A percentile compares a stretch with the other conserved stretches of the same genome.
phyloP scores from a whole-genome alignment of 805 yeast species.

The Kluyveromyces wickerhamii region DNA sequence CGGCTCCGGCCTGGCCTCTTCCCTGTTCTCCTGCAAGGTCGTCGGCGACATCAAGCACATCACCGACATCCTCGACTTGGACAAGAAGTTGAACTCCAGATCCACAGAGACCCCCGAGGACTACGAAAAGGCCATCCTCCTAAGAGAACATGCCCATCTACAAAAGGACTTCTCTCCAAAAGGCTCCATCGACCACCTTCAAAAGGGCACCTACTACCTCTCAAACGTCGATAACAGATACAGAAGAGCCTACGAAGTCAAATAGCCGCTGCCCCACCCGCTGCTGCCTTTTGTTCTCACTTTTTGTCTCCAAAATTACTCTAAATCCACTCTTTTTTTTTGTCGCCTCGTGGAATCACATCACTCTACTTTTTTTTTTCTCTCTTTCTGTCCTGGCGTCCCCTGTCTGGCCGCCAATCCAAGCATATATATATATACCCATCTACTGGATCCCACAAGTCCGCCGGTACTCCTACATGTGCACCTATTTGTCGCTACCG shows the following conservation, averaged over 20 bases:
- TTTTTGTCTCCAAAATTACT: background rate
- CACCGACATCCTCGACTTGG: slow-evolving; percentile 56
- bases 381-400: too few species aligned
- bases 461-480: too few species aligned
- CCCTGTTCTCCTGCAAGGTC: slow-evolving; percentile 72
- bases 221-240: slow-evolving; percentile 76
- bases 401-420: too few species aligned
- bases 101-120: slow-evolving; percentile 60
- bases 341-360: too few species aligned
- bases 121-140: slow-evolving; percentile 70
- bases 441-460: too few species aligned
- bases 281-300: background rate
- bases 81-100: slow-evolving; percentile 61
- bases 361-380: too few species aligned
- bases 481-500: too few species aligned
- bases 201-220: slow-evolving; percentile 76
- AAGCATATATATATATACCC: too few species aligned
- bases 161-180: slow-evolving; percentile 71
- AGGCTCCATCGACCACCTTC: slow-evolving; percentile 67
- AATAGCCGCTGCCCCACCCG: too few species aligned
- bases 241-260: slow-evolving; percentile 73
- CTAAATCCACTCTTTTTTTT: too few species aligned
- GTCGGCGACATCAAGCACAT: slow-evolving; percentile 73
- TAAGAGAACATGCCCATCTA: slow-evolving; percentile 86
- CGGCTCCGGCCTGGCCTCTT: slow-evolving; percentile 96